phyloP scores from a whole-genome alignment of 352 stramenopile species.

The Globisporangium acanthophoron region DNA sequence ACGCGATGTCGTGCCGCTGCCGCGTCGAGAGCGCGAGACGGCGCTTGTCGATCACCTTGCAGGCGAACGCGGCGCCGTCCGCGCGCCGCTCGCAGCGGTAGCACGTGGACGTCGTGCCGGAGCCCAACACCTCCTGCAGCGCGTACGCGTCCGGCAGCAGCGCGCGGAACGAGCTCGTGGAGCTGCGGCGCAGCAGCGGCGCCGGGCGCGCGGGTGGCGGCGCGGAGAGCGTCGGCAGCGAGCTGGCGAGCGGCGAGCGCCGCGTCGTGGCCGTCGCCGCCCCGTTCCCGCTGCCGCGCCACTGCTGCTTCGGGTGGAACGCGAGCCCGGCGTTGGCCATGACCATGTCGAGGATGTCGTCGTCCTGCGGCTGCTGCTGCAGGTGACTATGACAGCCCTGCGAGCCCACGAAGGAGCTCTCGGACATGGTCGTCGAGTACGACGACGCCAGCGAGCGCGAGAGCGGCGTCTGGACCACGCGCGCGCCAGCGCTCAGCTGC shows the following conservation, averaged over 20 bases:
- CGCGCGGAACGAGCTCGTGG: constrained; percentile 25
- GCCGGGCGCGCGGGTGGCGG: not conserved
- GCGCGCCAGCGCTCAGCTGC: not conserved
- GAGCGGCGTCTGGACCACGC: constrained; percentile 5
- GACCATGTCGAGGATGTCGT: constrained; percentile 25
- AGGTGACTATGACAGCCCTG: not conserved
- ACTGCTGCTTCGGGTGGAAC: constrained; percentile 13
- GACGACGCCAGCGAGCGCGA: constrained; percentile 13
- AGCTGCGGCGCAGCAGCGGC: constrained; percentile 10
- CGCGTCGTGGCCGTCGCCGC: not conserved
- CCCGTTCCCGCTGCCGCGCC: not conserved
- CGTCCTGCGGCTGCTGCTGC: constrained; percentile 15
- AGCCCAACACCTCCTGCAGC: constrained; percentile 56
- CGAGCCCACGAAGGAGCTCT: constrained; percentile 34
- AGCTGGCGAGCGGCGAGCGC: constrained; percentile 2
- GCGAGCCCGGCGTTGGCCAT: constrained; percentile 17
- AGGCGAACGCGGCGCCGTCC: constrained; percentile 51
- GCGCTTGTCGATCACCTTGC: constrained; percentile 78
- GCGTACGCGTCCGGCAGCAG: constrained; percentile 39
- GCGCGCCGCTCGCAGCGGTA: constrained; percentile 47
- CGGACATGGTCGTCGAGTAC: constrained; percentile 28
- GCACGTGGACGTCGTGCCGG: constrained; percentile 66
- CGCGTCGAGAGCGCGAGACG: constrained; percentile 36
- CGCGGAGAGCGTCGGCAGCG: not conserved
- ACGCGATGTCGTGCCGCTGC: constrained; percentile 46